Conservation (phyloP, 2,329 filamentous ascomycete species). For the Sarocladium kiliense region DNA sequence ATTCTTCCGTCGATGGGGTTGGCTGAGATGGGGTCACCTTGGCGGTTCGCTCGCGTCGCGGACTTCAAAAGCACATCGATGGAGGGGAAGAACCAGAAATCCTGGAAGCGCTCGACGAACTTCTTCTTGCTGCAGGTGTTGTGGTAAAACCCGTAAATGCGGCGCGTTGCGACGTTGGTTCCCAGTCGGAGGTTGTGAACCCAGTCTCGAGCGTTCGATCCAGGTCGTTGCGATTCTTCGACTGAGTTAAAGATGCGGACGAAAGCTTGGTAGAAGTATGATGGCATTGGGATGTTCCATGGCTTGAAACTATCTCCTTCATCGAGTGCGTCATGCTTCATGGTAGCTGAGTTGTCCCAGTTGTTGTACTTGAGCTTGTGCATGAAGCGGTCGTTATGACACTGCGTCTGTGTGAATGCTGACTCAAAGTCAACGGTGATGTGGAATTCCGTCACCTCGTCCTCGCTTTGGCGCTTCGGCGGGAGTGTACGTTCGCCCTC, state of each 20-base stretch:
- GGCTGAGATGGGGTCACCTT: conserved; percentile 10
- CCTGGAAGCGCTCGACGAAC: conserved; percentile 16
- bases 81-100: conserved; percentile 17
- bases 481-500: not conserved
- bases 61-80: conserved; percentile 11
- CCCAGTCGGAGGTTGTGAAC: conserved; percentile 13
- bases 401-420: conserved; percentile 44
- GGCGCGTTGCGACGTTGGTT: conserved; percentile 18
- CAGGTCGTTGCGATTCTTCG: not conserved
- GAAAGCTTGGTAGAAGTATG: conserved; percentile 9
- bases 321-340: conserved; percentile 11
- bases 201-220: conserved; percentile 11
- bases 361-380: conserved; percentile 36
- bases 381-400: conserved; percentile 41
- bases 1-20: conserved; percentile 14
- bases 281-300: conserved; percentile 18
- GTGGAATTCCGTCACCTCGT: conserved; percentile 14
- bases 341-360: conserved; percentile 24
- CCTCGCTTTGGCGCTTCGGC: not conserved
- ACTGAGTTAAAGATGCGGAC: conserved; percentile 13
- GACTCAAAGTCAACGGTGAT: conserved; percentile 15
- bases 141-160: conserved; percentile 20
- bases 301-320: conserved; percentile 11
- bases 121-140: conserved; percentile 18
- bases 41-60: not conserved